Evolutionary conservation across 768 basidiomycete species (phyloP).

Genomic region (Glaciozyma antarctica): DNA sequence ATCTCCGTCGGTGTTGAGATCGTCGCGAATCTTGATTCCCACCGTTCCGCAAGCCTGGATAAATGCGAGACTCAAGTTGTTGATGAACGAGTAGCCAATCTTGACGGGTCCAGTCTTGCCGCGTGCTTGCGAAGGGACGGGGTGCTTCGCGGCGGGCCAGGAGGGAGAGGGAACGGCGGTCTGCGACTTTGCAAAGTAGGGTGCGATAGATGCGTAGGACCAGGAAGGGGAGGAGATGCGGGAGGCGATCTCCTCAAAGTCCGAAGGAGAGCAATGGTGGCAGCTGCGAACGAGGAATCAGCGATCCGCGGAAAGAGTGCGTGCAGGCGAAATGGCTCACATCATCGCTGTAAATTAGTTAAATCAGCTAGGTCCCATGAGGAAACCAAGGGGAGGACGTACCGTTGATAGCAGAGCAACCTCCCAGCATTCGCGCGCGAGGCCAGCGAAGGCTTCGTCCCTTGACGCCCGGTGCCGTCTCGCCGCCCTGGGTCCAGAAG

Average conservation of each 20-base stretch:
- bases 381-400: too few species aligned
- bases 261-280: slow-evolving; percentile 26
- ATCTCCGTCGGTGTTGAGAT: slow-evolving; percentile 22
- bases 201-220: slow-evolving; percentile 9
- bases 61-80: slow-evolving; percentile 9
- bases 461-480: not conserved
- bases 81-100: slow-evolving; percentile 10
- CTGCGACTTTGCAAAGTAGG: slow-evolving; percentile 30
- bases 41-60: slow-evolving; percentile 10
- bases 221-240: not conserved
- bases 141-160: not conserved
- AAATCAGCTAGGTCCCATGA: too few species aligned
- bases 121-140: not conserved
- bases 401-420: slow-evolving; percentile 25
- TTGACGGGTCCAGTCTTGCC: slow-evolving; percentile 1
- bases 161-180: not conserved
- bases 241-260: slow-evolving; percentile 17
- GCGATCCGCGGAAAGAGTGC: not conserved
- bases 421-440: slow-evolving; percentile 29
- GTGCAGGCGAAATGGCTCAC: not conserved
- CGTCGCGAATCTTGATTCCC: slow-evolving; percentile 17
- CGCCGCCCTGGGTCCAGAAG: slow-evolving; percentile 6
- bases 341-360: not conserved
- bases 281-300: slow-evolving; percentile 7
- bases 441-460: not conserved